Percentiles rank a stretch among this genome's conserved stretches.
Evolutionary conservation across 164 flowering plant species (phyloP).

Genomic region (Chimonanthus salicifolius): DNA sequence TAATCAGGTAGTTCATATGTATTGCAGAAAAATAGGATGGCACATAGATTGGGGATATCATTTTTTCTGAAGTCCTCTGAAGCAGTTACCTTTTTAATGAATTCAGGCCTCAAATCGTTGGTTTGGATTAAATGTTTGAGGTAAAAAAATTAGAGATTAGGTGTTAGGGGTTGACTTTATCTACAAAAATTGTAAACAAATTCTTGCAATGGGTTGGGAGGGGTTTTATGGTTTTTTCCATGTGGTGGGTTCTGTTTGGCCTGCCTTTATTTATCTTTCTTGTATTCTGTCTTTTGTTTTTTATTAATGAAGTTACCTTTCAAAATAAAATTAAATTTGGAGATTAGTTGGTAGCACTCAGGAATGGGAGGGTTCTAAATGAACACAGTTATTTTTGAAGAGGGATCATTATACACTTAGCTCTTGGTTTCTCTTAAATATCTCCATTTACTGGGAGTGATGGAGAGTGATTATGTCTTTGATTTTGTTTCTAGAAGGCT

Average conservation of each 20-base stretch:
- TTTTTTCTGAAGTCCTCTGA: not conserved
- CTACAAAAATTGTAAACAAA: no score
- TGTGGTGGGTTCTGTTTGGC: no score
- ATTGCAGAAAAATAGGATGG: not conserved
- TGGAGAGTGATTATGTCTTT: not conserved
- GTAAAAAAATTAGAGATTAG: not conserved
- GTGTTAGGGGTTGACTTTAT: no score
- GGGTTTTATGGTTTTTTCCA: no score
- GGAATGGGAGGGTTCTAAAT: not conserved
- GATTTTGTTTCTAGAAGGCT: not conserved
- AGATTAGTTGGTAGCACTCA: not conserved
- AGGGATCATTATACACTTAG: not conserved
- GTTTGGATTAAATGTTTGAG: not conserved
- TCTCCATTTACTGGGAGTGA: not conserved
- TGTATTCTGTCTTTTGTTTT: no score
- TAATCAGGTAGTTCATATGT: no score
- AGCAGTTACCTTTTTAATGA: no score
- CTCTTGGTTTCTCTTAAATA: not conserved
- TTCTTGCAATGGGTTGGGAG: no score
- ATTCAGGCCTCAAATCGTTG: not conserved
- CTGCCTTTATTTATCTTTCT: no score
- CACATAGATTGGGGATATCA: not conserved
- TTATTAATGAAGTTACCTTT: no score
- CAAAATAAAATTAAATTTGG: no score
- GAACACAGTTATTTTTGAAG: not conserved